phyloP scores from a whole-genome alignment of 192 early-diverging fungal species.

The Coemansia sp. region DNA sequence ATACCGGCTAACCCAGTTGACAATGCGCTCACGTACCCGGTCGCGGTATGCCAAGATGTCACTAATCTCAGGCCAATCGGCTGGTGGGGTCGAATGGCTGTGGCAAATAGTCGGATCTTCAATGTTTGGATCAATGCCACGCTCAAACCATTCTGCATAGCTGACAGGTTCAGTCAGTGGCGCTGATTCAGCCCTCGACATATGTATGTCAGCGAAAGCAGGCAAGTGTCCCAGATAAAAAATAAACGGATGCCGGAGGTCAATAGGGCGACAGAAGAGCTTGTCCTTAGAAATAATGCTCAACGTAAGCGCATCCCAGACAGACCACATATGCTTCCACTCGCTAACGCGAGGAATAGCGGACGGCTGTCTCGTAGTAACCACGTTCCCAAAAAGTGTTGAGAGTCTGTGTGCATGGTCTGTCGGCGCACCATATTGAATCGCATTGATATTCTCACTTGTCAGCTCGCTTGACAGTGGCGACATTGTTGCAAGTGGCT shows the following conservation, averaged over 20 bases:
- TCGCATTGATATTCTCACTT: slow-evolving; percentile 23
- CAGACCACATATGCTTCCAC: slow-evolving; percentile 78
- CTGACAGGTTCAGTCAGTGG: slow-evolving; percentile 58
- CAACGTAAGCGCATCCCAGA: slow-evolving; percentile 71
- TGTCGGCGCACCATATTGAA: neutral
- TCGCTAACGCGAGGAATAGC: slow-evolving; percentile 64
- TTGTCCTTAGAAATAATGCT: slow-evolving; percentile 59
- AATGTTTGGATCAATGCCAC: slow-evolving; percentile 90
- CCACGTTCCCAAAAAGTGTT: neutral
- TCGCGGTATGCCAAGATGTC: slow-evolving; percentile 67
- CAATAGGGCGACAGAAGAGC: slow-evolving; percentile 70
- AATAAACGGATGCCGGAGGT: slow-evolving; percentile 81
- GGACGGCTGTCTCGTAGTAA: slow-evolving; percentile 6
- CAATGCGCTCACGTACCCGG: slow-evolving; percentile 58
- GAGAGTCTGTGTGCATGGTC: neutral
- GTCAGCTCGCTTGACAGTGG: neutral
- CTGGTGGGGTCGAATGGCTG: slow-evolving; percentile 68
- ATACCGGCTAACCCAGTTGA: slow-evolving; percentile 38
- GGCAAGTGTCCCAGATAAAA: slow-evolving; percentile 90
- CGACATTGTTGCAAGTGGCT: slow-evolving; percentile 33
- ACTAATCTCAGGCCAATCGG: slow-evolving; percentile 70
- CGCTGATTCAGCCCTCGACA: slow-evolving; percentile 43
- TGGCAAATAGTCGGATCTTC: slow-evolving; percentile 72
- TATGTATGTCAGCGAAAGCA: slow-evolving; percentile 64
- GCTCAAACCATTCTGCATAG: slow-evolving; percentile 85